Conservation (phyloP, 208 protist species). For the Wallacemonas rigidus region DNA sequence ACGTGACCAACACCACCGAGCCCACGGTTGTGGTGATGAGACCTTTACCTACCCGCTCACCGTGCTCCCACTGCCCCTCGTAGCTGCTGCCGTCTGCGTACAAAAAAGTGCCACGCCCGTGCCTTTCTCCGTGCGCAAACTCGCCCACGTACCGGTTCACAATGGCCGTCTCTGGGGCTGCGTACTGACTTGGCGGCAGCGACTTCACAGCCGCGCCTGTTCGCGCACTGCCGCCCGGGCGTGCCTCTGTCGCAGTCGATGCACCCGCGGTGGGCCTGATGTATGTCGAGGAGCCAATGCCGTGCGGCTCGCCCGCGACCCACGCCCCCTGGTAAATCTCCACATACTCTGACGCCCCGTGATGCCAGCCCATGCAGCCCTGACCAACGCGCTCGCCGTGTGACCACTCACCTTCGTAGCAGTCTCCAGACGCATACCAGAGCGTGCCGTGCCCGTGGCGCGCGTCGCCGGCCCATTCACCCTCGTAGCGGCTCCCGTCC, state of each 20-base stretch:
- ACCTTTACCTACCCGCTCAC: conserved; percentile 60
- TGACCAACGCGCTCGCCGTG: conserved; percentile 49
- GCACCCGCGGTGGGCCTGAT: conserved; percentile 20
- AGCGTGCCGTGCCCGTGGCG: conserved; percentile 66
- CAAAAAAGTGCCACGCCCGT: conserved; percentile 79
- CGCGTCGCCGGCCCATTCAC: conserved; percentile 54
- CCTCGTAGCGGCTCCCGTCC: conserved; percentile 70
- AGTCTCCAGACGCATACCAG: conserved; percentile 59
- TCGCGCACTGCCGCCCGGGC: background rate
- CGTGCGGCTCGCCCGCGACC: conserved; percentile 59
- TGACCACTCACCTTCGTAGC: conserved; percentile 81
- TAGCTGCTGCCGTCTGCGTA: conserved; percentile 90
- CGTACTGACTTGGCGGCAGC: conserved; percentile 31
- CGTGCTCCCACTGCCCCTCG: conserved; percentile 74
- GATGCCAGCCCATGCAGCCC: conserved; percentile 83
- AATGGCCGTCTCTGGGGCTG: conserved; percentile 39
- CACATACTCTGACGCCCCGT: conserved; percentile 38
- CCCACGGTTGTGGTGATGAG: conserved; percentile 62
- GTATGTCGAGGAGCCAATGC: conserved; percentile 73
- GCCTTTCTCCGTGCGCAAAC: conserved; percentile 51
- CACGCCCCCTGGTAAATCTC: conserved; percentile 86
- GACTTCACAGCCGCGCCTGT: background rate
- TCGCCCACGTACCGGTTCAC: conserved; percentile 81
- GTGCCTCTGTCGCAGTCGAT: conserved; percentile 4
- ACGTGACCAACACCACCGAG: conserved; percentile 21